A percentile compares a stretch with the other conserved stretches of the same genome.
phyloP scores from a whole-genome alignment of 2,329 filamentous ascomycete genomes.

The Botrytis porri region DNA sequence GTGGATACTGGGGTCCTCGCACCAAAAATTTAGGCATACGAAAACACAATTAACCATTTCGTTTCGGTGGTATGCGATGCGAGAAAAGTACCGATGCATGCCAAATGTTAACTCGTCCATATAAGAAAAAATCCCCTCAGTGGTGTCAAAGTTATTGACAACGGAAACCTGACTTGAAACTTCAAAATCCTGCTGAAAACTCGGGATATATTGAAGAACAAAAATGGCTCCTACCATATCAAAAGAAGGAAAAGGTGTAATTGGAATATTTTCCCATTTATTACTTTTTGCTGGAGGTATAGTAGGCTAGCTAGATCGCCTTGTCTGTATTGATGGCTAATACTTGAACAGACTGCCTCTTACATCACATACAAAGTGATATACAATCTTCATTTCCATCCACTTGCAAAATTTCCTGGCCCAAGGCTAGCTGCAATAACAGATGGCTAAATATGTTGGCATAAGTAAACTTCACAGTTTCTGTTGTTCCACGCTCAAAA shows the following conservation, averaged over 20 bases:
- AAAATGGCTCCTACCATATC: neutral
- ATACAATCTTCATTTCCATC: constrained; percentile 18
- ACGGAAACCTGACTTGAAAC: neutral
- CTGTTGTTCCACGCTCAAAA: neutral
- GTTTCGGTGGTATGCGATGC: neutral
- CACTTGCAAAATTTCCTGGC: constrained; percentile 18
- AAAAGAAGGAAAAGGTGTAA: neutral
- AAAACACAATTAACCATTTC: neutral
- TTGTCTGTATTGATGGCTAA: neutral
- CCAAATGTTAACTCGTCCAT: neutral
- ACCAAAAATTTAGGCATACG: neutral
- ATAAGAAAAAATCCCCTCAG: neutral
- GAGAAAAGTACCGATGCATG: neutral
- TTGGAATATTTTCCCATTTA: neutral
- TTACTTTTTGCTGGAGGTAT: neutral
- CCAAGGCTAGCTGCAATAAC: constrained; percentile 14
- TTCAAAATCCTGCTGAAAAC: neutral
- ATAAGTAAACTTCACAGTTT: neutral
- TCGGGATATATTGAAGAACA: neutral
- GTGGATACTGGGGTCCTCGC: neutral
- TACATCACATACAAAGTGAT: constrained; percentile 9
- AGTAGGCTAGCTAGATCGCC: neutral
- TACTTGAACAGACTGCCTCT: neutral
- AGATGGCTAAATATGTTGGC: constrained; percentile 8
- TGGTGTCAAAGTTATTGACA: neutral